These are phyloP conservation scores for Saccharomyces hybrid DNA, from an alignment of 1,139 yeast species.

Conservation along the genomic window DNA sequence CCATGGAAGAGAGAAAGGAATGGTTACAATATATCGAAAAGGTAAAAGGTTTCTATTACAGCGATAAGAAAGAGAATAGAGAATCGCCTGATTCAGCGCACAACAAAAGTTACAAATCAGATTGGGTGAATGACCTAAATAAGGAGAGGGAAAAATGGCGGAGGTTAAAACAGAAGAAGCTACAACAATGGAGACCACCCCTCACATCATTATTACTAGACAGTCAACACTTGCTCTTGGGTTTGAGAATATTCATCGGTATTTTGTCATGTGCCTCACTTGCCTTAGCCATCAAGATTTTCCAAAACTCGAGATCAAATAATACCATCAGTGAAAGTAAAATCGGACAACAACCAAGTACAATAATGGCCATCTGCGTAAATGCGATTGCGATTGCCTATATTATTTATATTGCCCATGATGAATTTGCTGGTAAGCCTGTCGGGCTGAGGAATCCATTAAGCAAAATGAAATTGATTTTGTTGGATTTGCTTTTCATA, in stretches of 20 bases:
- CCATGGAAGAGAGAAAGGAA: conserved; percentile 26
- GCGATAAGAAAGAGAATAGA: conserved; percentile 8
- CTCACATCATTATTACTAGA: conserved; percentile 53
- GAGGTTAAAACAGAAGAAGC: conserved; percentile 41
- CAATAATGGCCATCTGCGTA: conserved; percentile 85
- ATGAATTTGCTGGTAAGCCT: conserved; percentile 89
- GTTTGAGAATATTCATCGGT: conserved; percentile 63
- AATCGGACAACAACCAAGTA: conserved; percentile 80
- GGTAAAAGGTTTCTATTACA: conserved; percentile 26
- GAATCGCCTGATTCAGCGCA: conserved; percentile 1
- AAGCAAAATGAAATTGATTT: conserved; percentile 67
- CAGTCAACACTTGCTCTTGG: conserved; percentile 75
- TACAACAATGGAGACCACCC: conserved; percentile 59
- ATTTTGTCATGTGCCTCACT: conserved; percentile 55
- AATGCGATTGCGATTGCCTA: conserved; percentile 74
- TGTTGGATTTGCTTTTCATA: conserved; percentile 78
- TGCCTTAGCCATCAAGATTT: conserved; percentile 62
- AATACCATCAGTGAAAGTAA: conserved; percentile 26
- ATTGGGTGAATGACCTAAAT: conserved; percentile 21
- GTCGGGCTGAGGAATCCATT: conserved; percentile 66
- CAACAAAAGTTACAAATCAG: conserved; percentile 4
- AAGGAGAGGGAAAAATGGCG: conserved; percentile 27
- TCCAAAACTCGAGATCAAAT: conserved; percentile 38
- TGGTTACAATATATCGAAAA: conserved; percentile 27
- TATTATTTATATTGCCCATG: conserved; percentile 73